Conservation (phyloP, 1,284 basidiomycete species). For the Microbotryomycetes sp. region DNA sequence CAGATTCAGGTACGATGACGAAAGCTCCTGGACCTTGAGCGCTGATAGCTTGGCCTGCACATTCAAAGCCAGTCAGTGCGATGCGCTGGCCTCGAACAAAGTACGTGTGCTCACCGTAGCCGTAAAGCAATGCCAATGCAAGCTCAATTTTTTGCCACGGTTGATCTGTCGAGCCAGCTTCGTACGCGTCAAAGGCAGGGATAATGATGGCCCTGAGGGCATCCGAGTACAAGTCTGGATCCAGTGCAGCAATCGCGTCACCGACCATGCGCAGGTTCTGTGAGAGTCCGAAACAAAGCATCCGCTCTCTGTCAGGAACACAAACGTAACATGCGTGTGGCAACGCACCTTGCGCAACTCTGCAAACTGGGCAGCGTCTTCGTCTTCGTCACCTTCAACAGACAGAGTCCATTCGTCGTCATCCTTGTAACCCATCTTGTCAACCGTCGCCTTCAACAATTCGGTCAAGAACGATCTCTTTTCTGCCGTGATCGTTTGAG, state of each 20-base stretch:
- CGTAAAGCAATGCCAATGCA: constrained; percentile 82
- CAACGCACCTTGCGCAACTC: constrained; percentile 67
- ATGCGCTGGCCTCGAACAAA: not conserved
- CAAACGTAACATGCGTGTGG: not conserved
- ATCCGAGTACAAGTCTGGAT: constrained; percentile 68
- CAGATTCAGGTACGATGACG: constrained; percentile 30
- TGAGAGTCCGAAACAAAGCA: constrained; percentile 14
- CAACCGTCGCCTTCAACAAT: constrained; percentile 70
- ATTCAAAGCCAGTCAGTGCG: not conserved
- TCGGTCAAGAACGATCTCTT: constrained; percentile 75
- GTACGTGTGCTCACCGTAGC: constrained; percentile 47
- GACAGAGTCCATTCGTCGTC: constrained; percentile 69
- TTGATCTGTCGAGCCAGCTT: constrained; percentile 50
- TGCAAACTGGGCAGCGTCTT: constrained; percentile 76
- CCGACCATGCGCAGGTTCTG: constrained; percentile 74
- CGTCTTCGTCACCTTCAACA: constrained; percentile 67
- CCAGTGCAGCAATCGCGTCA: constrained; percentile 73
- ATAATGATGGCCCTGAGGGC: constrained; percentile 65
- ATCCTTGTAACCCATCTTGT: constrained; percentile 57
- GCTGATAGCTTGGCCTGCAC: constrained; percentile 28
- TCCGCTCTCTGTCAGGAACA: not conserved
- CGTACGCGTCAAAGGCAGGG: constrained; percentile 62
- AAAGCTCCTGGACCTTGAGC: constrained; percentile 27
- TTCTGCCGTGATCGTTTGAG: constrained; percentile 52
- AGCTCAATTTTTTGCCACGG: constrained; percentile 94